Evolutionary conservation across 2,329 filamentous ascomycete genomes (phyloP), one percentile per base, ranked within the genome.

Genomic region (Penicillium thymicola): DNA sequence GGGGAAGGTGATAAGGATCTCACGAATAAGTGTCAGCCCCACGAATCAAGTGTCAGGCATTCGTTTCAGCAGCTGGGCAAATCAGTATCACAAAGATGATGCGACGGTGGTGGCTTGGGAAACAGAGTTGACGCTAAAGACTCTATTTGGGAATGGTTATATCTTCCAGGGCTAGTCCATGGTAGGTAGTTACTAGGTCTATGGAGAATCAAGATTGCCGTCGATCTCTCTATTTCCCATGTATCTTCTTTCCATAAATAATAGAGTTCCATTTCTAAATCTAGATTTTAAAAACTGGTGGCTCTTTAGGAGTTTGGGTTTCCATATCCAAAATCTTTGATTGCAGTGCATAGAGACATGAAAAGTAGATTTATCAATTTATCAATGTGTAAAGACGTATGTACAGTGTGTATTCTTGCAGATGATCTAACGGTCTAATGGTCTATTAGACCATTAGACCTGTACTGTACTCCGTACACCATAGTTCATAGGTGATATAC

Each of bases 71-170:
- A 13, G n/a, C 28, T 28, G 34, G 47, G 47, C 37, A 38, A 38
- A 55, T 44, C 25, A 43, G 30, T 25, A 37, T 50, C 34, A 32
- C 9, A 14, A 28, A 32, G 18, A 32, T 25, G 30, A 32, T 28
- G 21, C 18, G 7, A 28, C 18, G n/a, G 28, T 13, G 18, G 55
- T 61, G 54, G 59, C 59, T 59, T 54, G 18, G 23, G 10, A 38
- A 61, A 62, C 55, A 61, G 54, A 54, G 61, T 63, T 63, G 46
- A 59, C 59, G 58, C 61, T 63, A 63, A 54, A 27, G 57, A 59
- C 55, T 63, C 54, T 62, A 58, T 58, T 60, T 55, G 21, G 40
- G 32, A 14, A 32, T 36, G 30, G 30, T 7, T 37, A 25, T 27
- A 40, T 8, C 36, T 27, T 34, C 10, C 11, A 34, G 18, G 43